Conservation (phyloP, 192 early-diverging fungal species). For the Podila minutissima region DNA sequence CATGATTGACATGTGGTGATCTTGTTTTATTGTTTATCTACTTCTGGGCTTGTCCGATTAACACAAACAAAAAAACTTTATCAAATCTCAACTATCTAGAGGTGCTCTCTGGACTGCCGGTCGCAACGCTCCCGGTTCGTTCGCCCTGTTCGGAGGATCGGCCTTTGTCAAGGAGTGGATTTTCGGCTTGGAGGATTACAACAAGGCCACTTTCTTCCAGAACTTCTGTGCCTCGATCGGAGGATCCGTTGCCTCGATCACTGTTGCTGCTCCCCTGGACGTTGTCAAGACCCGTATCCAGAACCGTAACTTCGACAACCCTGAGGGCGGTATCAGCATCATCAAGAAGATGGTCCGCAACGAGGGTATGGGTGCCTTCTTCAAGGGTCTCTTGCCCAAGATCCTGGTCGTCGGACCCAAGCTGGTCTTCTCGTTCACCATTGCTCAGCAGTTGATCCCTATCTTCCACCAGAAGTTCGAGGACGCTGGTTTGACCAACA, state of each 20-base stretch:
- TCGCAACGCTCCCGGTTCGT: constrained; percentile 98
- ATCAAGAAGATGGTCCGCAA: constrained; percentile 89
- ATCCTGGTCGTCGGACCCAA: constrained; percentile 94
- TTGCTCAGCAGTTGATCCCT: constrained; percentile 96
- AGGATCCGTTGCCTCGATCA: constrained; percentile 93
- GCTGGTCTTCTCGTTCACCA: constrained; percentile 96
- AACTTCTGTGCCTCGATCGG: constrained; percentile 97
- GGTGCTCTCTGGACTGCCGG: constrained; percentile 97
- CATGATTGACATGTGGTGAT: background rate
- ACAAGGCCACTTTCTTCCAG: constrained; percentile 98
- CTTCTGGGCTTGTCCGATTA: background rate
- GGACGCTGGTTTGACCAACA: constrained; percentile 49
- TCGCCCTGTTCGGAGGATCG: constrained; percentile 94
- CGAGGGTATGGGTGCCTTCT: constrained; percentile 93
- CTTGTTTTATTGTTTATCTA: no score
- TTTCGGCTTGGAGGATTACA: constrained; percentile 91
- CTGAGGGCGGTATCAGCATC: constrained; percentile 89
- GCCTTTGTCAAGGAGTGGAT: constrained; percentile 95
- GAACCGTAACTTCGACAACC: constrained; percentile 86
- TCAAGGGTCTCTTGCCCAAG: constrained; percentile 95
- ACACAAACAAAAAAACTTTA: background rate
- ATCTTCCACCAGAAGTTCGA: constrained; percentile 68
- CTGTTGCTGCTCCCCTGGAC: constrained; percentile 95
- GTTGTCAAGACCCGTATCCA: constrained; percentile 99
- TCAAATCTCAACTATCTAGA: constrained; percentile 30